Evolutionary conservation across 768 basidiomycete genomes (phyloP), one percentile per base, ranked within the genome.

Genomic region (Tricholoma hemisulphureum): DNA sequence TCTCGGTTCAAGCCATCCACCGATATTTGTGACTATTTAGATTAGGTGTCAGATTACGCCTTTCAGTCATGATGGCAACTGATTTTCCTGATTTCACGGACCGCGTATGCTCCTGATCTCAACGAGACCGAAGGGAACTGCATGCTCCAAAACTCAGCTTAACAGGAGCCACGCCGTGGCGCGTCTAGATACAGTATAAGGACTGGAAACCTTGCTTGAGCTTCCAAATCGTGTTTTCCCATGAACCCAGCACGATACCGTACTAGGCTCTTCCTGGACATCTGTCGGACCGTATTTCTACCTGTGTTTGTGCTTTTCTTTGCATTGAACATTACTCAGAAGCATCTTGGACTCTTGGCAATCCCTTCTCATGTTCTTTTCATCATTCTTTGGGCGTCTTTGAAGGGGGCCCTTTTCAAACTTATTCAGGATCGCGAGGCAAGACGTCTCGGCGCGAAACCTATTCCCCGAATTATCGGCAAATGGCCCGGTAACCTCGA

Each of bases 401-500:
- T 61, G 2, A 75, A 75, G 58, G 69, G 74, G 3, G 61, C 70
- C 14, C 73, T 78, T 57, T 60, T 63, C 11, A 69, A 75, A 48
- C 61, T 70, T 45, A 56, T 62, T 1, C 82, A 85, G 51, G 61
- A 60, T 18, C 71, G 72, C 31, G 76, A 85, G 45, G 83, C 83
- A 0, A 65, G 66, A 10, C 77, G 73, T 29, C 69, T 85, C 13
- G 79, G 80, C 5, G 85, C 84, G 6, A 73, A 74, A 58, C 75
- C 70, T 2, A 82, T 87, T 49, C 85, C 85, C 3, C 72, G 77
- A 18, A 82, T 89, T 14, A 73, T 80, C 16, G 88, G 88, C 6
- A 85, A 81, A 73, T 88, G 86, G 86, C 88, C 87, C 3, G 89
- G 89, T n/a, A 90, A 90, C 66, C 72, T 90, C 63, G 89, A 91